Base-by-base conservation (phyloP, 805 yeast species). In the Tetrapisispora nanseiensis region DNA sequence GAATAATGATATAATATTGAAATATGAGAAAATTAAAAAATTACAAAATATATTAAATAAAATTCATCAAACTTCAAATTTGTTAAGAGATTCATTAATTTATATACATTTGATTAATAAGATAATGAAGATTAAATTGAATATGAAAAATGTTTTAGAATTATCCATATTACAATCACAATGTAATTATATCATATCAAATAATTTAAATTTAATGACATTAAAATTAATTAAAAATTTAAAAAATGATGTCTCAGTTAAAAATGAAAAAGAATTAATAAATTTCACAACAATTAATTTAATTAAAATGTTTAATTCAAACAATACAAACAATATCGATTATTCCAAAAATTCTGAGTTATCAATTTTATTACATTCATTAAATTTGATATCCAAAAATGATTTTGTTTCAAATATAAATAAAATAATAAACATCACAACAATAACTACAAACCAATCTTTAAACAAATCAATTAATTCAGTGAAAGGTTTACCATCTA, bases 1-100 rank as follows among this genome's bases (percentile, higher is more conserved):
- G 18, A 49, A 57, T 16, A 47, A 49, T 13, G 62, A 61, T 24
- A 50, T 61, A 3, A 28, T 61, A 31, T 43, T 45, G 26, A 63
- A 64, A 28, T 59, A 55, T 39, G 59, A 55, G 40, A 49, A 46
- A 22, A 56, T 62, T 4, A 54, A 53, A 22, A 57, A 47, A 41
- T 38, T 61, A 21, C 64, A 59, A 41, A 41, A 44, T n/a, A 60
- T 55, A 5, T 46, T 59, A 23, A 51, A 55, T 44, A 61, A 59
- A 40, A 50, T 61, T 20, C 63, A 61, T 42, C 64, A 61, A 43
- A 59, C 64, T 6, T 54, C 62, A 4, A 56, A 48, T 28, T 38
- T 59, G 9, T 42, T 61, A 37, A 52, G 64, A 40, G 62, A 58
- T 35, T 51, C 58, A 5, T 45, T 59, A 22, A 45, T 57, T 16